Evolutionary conservation across 805 yeast genomes (phyloP).

Genomic region (Starmerella floris): DNA sequence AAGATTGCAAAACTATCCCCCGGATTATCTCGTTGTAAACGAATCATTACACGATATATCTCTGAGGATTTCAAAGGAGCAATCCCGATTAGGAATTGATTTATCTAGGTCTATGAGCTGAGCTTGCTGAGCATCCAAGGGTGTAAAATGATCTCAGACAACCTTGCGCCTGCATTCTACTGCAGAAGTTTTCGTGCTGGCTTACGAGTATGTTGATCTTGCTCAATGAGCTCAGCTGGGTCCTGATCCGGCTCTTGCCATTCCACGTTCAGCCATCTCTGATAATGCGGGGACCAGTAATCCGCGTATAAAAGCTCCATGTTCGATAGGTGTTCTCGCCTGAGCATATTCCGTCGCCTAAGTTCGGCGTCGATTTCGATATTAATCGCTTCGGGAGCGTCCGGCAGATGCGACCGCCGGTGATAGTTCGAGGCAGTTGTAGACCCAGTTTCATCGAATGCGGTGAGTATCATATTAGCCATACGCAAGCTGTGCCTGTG

Average conservation of each 20-base stretch:
- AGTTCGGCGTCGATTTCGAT: neutral
- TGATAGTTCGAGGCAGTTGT: constrained; percentile 12
- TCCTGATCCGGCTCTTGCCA: constrained; percentile 45
- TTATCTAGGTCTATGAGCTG: no score
- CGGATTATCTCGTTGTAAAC: no score
- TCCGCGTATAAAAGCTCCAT: constrained; percentile 15
- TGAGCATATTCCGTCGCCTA: neutral
- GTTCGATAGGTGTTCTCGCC: neutral
- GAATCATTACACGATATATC: no score
- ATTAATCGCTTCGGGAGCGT: neutral
- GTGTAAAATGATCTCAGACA: no score
- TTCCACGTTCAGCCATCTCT: constrained; percentile 33
- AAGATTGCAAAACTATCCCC: no score
- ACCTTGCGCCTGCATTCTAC: no score
- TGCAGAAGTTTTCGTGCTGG: no score
- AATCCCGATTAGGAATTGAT: no score
- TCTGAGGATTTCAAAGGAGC: no score
- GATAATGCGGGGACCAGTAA: constrained; percentile 15
- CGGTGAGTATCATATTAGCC: constrained; percentile 1
- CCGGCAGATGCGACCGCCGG: neutral
- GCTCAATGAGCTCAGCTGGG: constrained; percentile 26
- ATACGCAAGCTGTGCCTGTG: neutral
- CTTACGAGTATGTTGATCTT: neutral
- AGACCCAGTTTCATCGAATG: neutral
- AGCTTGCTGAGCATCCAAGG: no score